Percentiles rank a stretch among this genome's conserved stretches.
phyloP scores from a whole-genome alignment of 345 rosid genomes.

The Aquilaria sinensis region DNA sequence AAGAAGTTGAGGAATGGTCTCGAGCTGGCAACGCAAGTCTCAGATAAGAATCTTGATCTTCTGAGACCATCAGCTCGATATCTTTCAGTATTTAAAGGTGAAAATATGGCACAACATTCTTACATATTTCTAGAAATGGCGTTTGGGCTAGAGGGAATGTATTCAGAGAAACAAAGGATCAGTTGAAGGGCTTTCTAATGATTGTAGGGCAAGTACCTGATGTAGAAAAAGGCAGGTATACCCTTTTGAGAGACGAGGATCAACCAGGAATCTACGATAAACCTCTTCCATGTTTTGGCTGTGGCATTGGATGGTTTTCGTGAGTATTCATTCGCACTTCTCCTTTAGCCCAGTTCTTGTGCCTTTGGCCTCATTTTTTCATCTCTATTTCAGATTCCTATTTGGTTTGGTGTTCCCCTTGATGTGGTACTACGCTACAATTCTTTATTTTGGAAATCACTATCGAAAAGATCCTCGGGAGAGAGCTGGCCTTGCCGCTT shows the following conservation, averaged over 20 bases:
- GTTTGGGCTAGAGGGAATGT: too few relatives aligned
- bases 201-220: constrained; percentile 38
- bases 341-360: background rate
- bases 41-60: constrained; percentile 66
- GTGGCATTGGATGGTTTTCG: constrained; percentile 95
- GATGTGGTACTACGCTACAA: constrained; percentile 77
- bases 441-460: constrained; percentile 73
- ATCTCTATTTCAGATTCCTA: constrained; percentile 52
- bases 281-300: constrained; percentile 88
- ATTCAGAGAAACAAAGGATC: background rate
- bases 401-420: constrained; percentile 64
- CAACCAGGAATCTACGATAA: constrained; percentile 58
- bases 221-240: constrained; percentile 50
- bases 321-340: constrained; percentile 33
- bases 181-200: constrained; percentile 20
- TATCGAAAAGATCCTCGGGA: constrained; percentile 88
- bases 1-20: constrained; percentile 33
- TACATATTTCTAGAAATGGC: background rate
- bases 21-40: constrained; percentile 44
- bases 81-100: constrained; percentile 51
- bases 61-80: constrained; percentile 64
- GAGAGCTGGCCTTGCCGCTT: constrained; percentile 91
- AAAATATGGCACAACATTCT: background rate
- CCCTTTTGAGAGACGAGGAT: constrained; percentile 51
- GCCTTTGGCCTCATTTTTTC: background rate